Percentiles rank a stretch among this genome's conserved stretches.
Evolutionary conservation across 352 stramenopile species (phyloP).

Genomic region (Phytophthora pinifolia): DNA sequence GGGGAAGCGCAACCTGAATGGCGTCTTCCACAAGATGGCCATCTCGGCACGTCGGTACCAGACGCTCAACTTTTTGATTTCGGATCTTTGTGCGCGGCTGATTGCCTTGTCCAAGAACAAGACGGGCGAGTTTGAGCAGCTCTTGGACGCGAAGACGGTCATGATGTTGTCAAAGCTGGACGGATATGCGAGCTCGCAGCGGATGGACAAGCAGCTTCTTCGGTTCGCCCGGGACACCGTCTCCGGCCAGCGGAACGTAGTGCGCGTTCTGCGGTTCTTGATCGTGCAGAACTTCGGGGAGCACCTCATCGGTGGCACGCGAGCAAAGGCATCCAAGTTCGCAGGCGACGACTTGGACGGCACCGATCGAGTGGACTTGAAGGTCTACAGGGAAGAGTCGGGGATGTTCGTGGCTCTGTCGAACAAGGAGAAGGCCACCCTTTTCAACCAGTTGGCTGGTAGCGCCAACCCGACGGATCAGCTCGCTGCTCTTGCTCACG

Average conservation of each 20-base stretch:
- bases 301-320: slow-evolving; percentile 53
- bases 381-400: slow-evolving; percentile 44
- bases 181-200: slow-evolving; percentile 60
- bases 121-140: slow-evolving; percentile 33
- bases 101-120: slow-evolving; percentile 51
- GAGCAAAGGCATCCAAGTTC: slow-evolving; percentile 31
- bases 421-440: slow-evolving; percentile 42
- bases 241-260: slow-evolving; percentile 27
- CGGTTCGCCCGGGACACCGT: slow-evolving; percentile 48
- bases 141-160: slow-evolving; percentile 45
- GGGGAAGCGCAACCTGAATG: slow-evolving; percentile 42
- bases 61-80: slow-evolving; percentile 78
- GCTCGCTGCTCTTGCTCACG: slow-evolving; percentile 57
- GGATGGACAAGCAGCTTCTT: slow-evolving; percentile 49
- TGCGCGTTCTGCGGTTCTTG: slow-evolving; percentile 64
- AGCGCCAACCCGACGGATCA: slow-evolving; percentile 38
- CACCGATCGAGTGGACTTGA: slow-evolving; percentile 59
- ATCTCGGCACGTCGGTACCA: slow-evolving; percentile 76
- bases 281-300: slow-evolving; percentile 80
- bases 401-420: slow-evolving; percentile 40
- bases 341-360: slow-evolving; percentile 50
- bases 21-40: slow-evolving; percentile 46
- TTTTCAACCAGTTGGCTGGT: slow-evolving; percentile 57
- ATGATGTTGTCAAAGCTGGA: slow-evolving; percentile 59
- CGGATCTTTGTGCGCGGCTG: slow-evolving; percentile 69